phyloP scores from a whole-genome alignment of 164 flowering plant genomes.

The Buxus sempervirens region DNA sequence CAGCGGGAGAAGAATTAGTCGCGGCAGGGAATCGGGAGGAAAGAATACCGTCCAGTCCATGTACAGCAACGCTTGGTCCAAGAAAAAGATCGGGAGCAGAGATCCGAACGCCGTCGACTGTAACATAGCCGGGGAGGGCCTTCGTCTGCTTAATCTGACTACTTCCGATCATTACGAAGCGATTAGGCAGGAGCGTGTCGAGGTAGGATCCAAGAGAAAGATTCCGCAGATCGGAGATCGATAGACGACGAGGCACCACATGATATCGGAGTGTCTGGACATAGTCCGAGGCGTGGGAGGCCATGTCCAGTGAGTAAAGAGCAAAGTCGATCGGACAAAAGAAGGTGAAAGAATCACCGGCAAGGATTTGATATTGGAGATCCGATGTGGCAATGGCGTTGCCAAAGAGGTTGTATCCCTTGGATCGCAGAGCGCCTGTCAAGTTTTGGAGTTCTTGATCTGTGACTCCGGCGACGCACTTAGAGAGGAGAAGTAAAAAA shows the following conservation, averaged over 20 bases:
- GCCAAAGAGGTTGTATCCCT: slow-evolving; percentile 23
- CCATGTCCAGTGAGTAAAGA: slow-evolving; percentile 27
- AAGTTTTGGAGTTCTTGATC: slow-evolving; percentile 20
- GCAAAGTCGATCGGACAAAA: slow-evolving; percentile 20
- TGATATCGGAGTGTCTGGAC: slow-evolving; percentile 26
- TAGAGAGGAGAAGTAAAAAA: not conserved
- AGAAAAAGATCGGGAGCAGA: slow-evolving; percentile 26
- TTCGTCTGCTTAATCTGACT: not conserved
- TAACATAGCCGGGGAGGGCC: not conserved
- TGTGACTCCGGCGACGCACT: slow-evolving; percentile 8
- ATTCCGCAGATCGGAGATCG: slow-evolving; percentile 11
- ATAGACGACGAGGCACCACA: slow-evolving; percentile 17
- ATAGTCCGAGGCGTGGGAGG: slow-evolving; percentile 19
- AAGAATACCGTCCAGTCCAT: slow-evolving; percentile 34
- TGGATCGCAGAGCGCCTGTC: slow-evolving; percentile 16
- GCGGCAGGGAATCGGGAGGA: not conserved
- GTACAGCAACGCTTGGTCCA: slow-evolving; percentile 23
- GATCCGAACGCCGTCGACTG: slow-evolving; percentile 25
- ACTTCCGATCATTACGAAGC: slow-evolving; percentile 8
- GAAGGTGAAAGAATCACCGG: slow-evolving; percentile 17
- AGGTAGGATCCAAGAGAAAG: slow-evolving; percentile 8
- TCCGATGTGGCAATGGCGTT: slow-evolving; percentile 40
- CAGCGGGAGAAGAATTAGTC: slow-evolving; percentile 1
- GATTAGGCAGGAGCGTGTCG: slow-evolving; percentile 19
- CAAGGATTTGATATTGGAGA: slow-evolving; percentile 22